These are phyloP conservation scores for Fusarium agapanthi DNA, from an alignment of 2,329 filamentous ascomycete genomes.

Conservation along the genomic window DNA sequence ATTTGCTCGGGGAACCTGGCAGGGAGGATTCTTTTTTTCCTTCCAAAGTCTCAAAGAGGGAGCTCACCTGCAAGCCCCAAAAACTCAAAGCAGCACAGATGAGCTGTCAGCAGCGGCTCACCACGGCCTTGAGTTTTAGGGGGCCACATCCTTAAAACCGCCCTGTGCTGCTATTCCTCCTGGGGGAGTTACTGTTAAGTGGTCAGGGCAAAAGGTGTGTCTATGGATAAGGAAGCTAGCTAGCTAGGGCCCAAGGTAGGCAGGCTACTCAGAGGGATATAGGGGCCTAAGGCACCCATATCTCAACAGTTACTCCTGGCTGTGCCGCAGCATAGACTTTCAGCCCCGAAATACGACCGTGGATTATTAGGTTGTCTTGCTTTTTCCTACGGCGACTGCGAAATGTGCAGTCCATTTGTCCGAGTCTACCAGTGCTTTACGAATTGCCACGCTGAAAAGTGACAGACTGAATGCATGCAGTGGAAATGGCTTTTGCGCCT, in stretches of 20 bases:
- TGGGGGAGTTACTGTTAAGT: not conserved
- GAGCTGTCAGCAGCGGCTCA: conserved; percentile 18
- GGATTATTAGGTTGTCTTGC: conserved; percentile 3
- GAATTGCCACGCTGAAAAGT: not conserved
- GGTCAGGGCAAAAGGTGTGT: no score
- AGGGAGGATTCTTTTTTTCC: conserved; percentile 32
- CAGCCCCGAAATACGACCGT: conserved; percentile 2
- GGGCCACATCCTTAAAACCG: conserved; percentile 6
- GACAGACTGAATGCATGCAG: not conserved
- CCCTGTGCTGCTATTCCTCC: not conserved
- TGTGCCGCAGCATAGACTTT: conserved; percentile 20
- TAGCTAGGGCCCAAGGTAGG: no score
- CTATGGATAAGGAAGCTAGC: no score
- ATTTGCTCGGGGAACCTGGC: conserved; percentile 12
- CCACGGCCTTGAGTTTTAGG: not conserved
- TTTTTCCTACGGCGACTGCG: conserved; percentile 6
- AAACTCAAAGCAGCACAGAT: conserved; percentile 23
- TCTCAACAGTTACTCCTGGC: no score
- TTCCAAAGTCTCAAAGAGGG: conserved; percentile 19
- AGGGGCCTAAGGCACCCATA: no score
- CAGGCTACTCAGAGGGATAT: no score
- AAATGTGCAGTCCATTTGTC: not conserved
- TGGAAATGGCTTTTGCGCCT: not conserved
- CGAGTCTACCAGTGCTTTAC: not conserved
- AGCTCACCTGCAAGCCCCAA: conserved; percentile 22